A percentile compares a stretch with the other conserved stretches of the same genome.
Evolutionary conservation across 345 rosid genomes (phyloP).

Genomic region (Brassica nigra): DNA sequence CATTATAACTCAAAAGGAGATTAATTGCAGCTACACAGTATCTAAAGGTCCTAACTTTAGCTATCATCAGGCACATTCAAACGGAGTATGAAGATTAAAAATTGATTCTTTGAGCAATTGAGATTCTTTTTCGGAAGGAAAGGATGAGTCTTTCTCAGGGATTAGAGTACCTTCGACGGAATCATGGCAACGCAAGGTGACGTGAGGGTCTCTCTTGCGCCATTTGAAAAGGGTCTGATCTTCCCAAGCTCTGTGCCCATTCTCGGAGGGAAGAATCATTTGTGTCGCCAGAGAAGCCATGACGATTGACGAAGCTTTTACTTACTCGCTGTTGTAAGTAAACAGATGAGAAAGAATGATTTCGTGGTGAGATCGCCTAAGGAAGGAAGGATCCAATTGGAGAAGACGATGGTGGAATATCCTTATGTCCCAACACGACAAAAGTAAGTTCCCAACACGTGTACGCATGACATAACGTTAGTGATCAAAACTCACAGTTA

Average conservation of each 20-base stretch:
- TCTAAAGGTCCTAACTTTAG: conserved; percentile 2
- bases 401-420: conserved; percentile 2
- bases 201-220: conserved; percentile 91
- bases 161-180: conserved; percentile 64
- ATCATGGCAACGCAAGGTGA: conserved; percentile 83
- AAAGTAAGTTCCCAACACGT: conserved; percentile 16
- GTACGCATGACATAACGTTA: conserved; percentile 1
- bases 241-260: conserved; percentile 72
- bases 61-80: neutral
- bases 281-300: conserved; percentile 57
- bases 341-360: conserved; percentile 34
- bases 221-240: conserved; percentile 81
- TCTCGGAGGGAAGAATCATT: conserved; percentile 56
- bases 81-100: neutral
- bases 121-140: neutral
- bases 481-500: neutral
- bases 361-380: conserved; percentile 49
- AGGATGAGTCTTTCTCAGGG: neutral
- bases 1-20: neutral
- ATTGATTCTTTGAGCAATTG: neutral
- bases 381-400: conserved; percentile 34
- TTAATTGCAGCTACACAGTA: neutral
- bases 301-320: neutral
- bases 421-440: conserved; percentile 34
- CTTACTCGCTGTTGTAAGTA: neutral